Conservation (phyloP, 345 rosid species). For the Euphorbia peplus region DNA sequence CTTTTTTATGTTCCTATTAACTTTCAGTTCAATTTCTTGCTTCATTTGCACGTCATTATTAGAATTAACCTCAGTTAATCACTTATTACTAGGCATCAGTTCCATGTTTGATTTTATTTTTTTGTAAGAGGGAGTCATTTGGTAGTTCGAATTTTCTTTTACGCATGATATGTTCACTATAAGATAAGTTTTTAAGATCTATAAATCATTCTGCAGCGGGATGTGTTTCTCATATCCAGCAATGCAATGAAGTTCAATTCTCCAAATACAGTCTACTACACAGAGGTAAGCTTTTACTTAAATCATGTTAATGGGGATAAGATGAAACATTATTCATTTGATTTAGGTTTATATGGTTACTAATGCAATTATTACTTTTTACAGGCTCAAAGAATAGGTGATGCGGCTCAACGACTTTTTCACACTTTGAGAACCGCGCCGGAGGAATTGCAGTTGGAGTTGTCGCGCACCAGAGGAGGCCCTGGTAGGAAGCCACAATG, state of each 20-base stretch:
- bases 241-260: constrained; percentile 30
- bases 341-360: background rate
- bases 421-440: constrained; percentile 19
- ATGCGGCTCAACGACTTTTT: constrained; percentile 15
- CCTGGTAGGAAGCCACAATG: constrained; percentile 12
- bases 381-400: constrained; percentile 24
- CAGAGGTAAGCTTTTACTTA: constrained; percentile 19
- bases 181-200: background rate
- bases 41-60: background rate
- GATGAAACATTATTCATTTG: background rate
- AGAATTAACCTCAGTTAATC: background rate
- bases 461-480: constrained; percentile 11
- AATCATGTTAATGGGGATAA: background rate
- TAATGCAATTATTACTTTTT: background rate
- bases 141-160: background rate
- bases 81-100: too few relatives aligned
- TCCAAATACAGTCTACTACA: constrained; percentile 14
- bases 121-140: too few relatives aligned
- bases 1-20: background rate
- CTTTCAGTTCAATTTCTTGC: background rate
- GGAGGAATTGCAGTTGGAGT: constrained; percentile 13
- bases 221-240: constrained; percentile 29
- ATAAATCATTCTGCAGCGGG: constrained; percentile 20
- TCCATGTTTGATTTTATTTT: too few relatives aligned
- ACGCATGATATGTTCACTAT: background rate